A percentile compares a stretch with the other conserved stretches of the same genome.
These are phyloP conservation scores for Blastobotrys buckinghamii DNA, from an alignment of 1,139 yeast genomes.

Conservation along the genomic window DNA sequence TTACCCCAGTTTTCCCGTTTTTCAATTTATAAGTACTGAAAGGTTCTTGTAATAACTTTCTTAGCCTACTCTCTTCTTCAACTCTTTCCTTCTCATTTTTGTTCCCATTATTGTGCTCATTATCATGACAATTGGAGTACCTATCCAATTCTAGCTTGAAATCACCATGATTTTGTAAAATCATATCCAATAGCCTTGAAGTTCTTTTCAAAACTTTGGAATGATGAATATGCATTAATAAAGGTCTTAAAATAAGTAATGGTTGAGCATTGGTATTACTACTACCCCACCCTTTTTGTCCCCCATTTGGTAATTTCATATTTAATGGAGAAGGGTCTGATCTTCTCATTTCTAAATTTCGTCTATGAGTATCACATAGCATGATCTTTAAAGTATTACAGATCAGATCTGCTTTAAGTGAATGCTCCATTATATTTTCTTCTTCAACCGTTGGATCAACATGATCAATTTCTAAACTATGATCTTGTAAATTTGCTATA, in stretches of 20 bases:
- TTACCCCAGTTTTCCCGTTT: conserved; percentile 12
- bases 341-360: conserved; percentile 44
- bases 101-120: no score
- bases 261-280: conserved; percentile 33
- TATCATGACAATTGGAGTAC: no score
- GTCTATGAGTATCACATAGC: conserved; percentile 54
- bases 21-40: conserved; percentile 17
- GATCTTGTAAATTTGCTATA: conserved; percentile 57
- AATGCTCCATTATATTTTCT: conserved; percentile 11
- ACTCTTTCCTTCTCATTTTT: no score
- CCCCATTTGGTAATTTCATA: no score
- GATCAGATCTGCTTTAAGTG: conserved; percentile 46
- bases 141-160: conserved; percentile 16
- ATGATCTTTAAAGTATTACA: conserved; percentile 50
- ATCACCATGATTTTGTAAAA: conserved; percentile 31
- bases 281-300: no score
- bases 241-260: conserved; percentile 50
- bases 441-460: conserved; percentile 34
- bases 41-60: conserved; percentile 28
- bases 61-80: conserved; percentile 26
- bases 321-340: conserved; percentile 26
- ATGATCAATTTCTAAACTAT: conserved; percentile 64
- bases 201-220: conserved; percentile 45
- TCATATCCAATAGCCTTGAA: conserved; percentile 39
- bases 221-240: conserved; percentile 65